These are phyloP conservation scores for Pouteria glomerata DNA, from an alignment of 148 eudicot genomes.

Conservation along the genomic window DNA sequence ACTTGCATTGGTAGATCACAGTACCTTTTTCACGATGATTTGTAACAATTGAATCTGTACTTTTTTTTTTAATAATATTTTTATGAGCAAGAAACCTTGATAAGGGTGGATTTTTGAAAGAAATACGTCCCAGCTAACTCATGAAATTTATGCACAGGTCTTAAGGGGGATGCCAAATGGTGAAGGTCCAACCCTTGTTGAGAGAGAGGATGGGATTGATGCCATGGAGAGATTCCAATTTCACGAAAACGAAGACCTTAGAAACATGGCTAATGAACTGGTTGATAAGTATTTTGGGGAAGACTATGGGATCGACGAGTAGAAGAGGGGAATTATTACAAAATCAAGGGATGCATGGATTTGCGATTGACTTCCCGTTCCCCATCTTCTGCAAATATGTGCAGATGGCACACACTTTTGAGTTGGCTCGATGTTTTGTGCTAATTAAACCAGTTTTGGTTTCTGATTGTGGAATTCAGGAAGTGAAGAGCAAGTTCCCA, in stretches of 20 bases:
- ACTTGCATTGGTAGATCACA: neutral
- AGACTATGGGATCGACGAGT: conserved; percentile 78
- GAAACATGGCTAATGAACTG: conserved; percentile 81
- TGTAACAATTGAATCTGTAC: too few species aligned
- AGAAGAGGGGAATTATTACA: conserved; percentile 6
- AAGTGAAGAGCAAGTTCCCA: neutral
- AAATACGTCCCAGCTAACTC: neutral
- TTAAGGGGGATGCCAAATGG: conserved; percentile 89
- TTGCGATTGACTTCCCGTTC: neutral
- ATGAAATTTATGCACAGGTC: conserved; percentile 42
- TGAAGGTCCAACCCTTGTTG: conserved; percentile 90
- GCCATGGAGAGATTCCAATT: conserved; percentile 97
- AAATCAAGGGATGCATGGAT: neutral
- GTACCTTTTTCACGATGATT: neutral
- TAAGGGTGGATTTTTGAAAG: too few species aligned
- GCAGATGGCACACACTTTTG: neutral
- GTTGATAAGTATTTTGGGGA: conserved; percentile 93
- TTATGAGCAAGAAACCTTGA: neutral
- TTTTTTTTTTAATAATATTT: neutral
- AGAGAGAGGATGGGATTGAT: conserved; percentile 89
- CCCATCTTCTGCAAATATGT: neutral
- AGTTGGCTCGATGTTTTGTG: neutral
- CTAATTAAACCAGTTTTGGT: neutral
- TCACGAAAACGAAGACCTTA: conserved; percentile 86
- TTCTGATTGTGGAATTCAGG: neutral